Evolutionary conservation across 1,284 basidiomycete species (phyloP).

Genomic region (Nidula niveotomentosa): DNA sequence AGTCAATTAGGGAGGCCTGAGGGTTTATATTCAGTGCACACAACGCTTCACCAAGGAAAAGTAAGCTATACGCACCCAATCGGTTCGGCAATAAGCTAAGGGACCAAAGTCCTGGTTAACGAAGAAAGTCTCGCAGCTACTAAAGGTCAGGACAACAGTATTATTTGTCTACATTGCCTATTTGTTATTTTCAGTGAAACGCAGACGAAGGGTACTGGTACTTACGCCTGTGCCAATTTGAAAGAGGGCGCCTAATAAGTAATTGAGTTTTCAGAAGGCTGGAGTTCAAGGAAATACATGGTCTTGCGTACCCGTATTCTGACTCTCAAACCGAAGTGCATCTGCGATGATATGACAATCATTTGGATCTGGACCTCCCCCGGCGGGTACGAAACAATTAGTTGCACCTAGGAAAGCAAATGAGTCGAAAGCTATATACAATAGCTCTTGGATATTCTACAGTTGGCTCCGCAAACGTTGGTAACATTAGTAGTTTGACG

Average conservation of each 20-base stretch:
- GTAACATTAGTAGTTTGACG: slow-evolving; percentile 14
- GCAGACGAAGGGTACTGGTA: not conserved
- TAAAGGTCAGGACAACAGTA: slow-evolving; percentile 31
- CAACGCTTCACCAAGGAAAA: not conserved
- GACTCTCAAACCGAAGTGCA: slow-evolving; percentile 42
- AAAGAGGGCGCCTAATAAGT: slow-evolving; percentile 29
- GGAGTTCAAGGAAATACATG: not conserved
- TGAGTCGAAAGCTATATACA: not conserved
- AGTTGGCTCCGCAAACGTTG: slow-evolving; percentile 43
- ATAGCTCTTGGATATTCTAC: slow-evolving; percentile 20
- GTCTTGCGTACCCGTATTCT: slow-evolving; percentile 35
- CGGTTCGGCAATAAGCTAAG: slow-evolving; percentile 35
- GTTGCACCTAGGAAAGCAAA: slow-evolving; percentile 30
- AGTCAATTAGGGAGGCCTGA: slow-evolving; percentile 38
- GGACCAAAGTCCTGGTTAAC: slow-evolving; percentile 32
- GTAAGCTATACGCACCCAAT: slow-evolving; percentile 27
- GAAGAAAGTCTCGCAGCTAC: slow-evolving; percentile 37
- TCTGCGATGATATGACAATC: slow-evolving; percentile 48
- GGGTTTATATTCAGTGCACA: not conserved
- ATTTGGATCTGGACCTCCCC: slow-evolving; percentile 44
- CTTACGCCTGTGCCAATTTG: slow-evolving; percentile 26
- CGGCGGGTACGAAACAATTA: slow-evolving; percentile 39
- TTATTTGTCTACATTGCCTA: slow-evolving; percentile 22
- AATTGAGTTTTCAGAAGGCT: not conserved
- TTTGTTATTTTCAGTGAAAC: not conserved